Evolutionary conservation across 2,329 filamentous ascomycete genomes (phyloP).

Genomic region (Apiospora rasikravindrae): DNA sequence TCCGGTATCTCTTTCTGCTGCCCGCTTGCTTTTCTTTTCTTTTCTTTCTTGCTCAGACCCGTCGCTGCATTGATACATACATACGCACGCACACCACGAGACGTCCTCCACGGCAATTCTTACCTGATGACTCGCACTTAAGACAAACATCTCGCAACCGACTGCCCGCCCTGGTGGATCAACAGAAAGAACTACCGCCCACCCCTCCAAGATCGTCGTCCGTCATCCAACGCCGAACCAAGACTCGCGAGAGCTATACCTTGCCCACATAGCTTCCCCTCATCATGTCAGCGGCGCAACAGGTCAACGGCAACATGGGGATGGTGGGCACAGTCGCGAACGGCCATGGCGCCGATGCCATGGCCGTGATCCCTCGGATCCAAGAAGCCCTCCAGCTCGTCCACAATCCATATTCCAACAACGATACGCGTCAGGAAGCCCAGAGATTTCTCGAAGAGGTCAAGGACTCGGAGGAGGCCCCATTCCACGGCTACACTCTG

Average conservation of each 20-base stretch:
- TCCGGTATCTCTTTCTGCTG: background rate
- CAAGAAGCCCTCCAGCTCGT: slow-evolving; percentile 86
- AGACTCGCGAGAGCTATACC: slow-evolving; percentile 2
- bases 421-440: slow-evolving; percentile 81
- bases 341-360: slow-evolving; percentile 43
- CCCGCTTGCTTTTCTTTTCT: background rate
- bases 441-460: slow-evolving; percentile 85
- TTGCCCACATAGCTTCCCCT: background rate
- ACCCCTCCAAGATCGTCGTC: slow-evolving; percentile 34
- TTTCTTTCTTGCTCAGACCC: background rate
- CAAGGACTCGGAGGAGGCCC: slow-evolving; percentile 79
- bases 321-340: slow-evolving; percentile 44
- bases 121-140: slow-evolving; percentile 36
- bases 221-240: slow-evolving; percentile 25
- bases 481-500: slow-evolving; percentile 82
- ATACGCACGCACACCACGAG: background rate
- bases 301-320: slow-evolving; percentile 29
- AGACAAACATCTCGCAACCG: slow-evolving; percentile 25
- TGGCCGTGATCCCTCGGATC: slow-evolving; percentile 67
- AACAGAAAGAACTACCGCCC: slow-evolving; percentile 30
- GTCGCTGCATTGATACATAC: background rate
- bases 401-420: slow-evolving; percentile 80
- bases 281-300: slow-evolving; percentile 11
- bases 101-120: background rate
- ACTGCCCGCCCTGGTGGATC: slow-evolving; percentile 23